Evolutionary conservation across 192 early-diverging fungal genomes (phyloP).

Genomic region (Backusella australiensis): DNA sequence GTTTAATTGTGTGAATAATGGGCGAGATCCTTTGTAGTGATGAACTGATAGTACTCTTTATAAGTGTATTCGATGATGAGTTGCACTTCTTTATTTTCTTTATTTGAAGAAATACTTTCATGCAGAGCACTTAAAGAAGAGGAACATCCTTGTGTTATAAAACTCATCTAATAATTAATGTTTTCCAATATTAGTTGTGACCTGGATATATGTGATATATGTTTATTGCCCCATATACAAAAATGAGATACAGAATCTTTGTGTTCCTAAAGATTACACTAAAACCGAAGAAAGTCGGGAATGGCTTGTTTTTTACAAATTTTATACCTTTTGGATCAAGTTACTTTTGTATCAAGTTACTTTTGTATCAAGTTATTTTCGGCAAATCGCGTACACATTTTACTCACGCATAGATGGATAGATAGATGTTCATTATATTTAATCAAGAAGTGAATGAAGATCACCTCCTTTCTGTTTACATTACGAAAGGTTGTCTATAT

Average conservation of each 20-base stretch:
- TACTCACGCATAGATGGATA: too few species aligned
- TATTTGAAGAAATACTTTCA: background rate
- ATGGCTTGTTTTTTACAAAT: background rate
- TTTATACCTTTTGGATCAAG: background rate
- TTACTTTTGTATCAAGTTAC: background rate
- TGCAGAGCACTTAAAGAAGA: background rate
- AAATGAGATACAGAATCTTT: background rate
- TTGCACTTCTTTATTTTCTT: background rate
- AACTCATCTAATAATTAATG: too few species aligned
- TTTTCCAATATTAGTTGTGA: background rate
- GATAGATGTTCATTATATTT: too few species aligned
- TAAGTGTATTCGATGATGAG: background rate
- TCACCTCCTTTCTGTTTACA: too few species aligned
- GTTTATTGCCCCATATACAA: background rate
- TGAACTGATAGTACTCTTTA: background rate
- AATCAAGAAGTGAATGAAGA: too few species aligned
- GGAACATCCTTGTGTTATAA: background rate
- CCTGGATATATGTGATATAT: background rate
- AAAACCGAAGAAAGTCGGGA: background rate
- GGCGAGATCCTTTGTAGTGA: background rate
- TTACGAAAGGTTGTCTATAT: too few species aligned
- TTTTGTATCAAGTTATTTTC: background rate
- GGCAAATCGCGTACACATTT: background rate
- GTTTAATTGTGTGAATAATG: background rate
- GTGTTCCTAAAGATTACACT: conserved; percentile 5